These are phyloP conservation scores for Collybiopsis luxurians DNA, from an alignment of 768 basidiomycete genomes.

Conservation along the genomic window DNA sequence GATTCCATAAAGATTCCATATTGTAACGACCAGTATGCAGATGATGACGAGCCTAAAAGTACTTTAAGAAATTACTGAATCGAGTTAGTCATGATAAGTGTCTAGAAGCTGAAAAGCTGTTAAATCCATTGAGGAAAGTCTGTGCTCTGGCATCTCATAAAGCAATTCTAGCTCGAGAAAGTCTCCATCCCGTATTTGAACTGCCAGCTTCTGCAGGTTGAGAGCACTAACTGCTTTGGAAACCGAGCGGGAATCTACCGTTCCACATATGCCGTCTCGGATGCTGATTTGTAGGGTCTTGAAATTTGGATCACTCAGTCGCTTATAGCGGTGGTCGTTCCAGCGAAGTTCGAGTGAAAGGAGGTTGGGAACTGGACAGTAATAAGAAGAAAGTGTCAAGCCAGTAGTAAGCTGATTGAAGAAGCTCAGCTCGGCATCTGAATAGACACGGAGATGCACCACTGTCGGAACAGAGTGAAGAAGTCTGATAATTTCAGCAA, in stretches of 20 bases:
- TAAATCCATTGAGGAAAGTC: background rate
- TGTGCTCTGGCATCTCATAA: background rate
- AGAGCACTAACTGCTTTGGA: background rate
- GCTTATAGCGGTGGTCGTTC: background rate
- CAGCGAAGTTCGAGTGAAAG: background rate
- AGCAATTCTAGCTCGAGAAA: background rate
- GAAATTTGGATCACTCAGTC: background rate
- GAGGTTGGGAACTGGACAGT: background rate
- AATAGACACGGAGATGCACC: background rate
- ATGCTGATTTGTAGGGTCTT: background rate
- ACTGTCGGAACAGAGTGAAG: background rate
- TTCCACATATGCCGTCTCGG: background rate
- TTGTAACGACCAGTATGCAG: too few species aligned
- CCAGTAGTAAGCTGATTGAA: background rate
- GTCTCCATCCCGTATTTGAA: background rate
- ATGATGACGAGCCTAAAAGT: too few species aligned
- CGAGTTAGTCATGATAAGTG: too few species aligned
- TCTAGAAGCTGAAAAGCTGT: background rate
- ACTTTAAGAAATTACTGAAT: too few species aligned
- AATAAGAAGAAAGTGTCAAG: background rate
- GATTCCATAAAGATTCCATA: too few species aligned
- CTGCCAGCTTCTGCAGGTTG: background rate
- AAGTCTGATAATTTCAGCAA: background rate
- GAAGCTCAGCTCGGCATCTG: background rate
- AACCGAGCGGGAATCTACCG: background rate